phyloP scores from a whole-genome alignment of 257 asterid species.

The Solanum corneliomulleri region DNA sequence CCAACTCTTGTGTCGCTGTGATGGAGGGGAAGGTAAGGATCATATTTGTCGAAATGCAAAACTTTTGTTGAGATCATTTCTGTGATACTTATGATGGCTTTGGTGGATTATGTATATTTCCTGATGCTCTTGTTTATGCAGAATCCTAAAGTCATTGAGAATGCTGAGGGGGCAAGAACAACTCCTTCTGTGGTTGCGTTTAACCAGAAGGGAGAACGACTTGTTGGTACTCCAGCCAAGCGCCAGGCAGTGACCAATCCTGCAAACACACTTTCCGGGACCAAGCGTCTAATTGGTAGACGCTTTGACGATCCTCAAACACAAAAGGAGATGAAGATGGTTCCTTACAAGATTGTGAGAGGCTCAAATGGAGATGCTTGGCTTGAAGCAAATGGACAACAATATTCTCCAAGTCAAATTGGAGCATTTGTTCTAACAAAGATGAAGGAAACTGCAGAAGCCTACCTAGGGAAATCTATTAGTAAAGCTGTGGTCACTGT shows the following conservation, averaged over 20 bases:
- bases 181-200: constrained; percentile 81
- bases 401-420: constrained; percentile 40
- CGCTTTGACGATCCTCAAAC: constrained; percentile 30
- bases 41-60: neutral
- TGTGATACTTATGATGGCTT: neutral
- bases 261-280: constrained; percentile 29
- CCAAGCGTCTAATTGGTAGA: constrained; percentile 42
- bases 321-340: constrained; percentile 52
- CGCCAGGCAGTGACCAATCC: constrained; percentile 50
- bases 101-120: neutral
- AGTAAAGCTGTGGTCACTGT: constrained; percentile 54
- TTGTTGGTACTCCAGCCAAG: constrained; percentile 22
- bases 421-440: constrained; percentile 40
- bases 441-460: constrained; percentile 58
- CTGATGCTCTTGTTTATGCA: constrained; percentile 5
- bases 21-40: constrained; percentile 72
- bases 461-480: constrained; percentile 37
- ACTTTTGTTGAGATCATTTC: neutral
- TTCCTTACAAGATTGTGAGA: constrained; percentile 33
- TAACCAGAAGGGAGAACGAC: constrained; percentile 43
- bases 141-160: constrained; percentile 68
- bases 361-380: constrained; percentile 51
- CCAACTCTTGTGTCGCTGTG: constrained; percentile 69
- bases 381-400: constrained; percentile 49
- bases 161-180: constrained; percentile 72